Evolutionary conservation across 768 basidiomycete species (phyloP).

Genomic region (Tulasnella sp.): DNA sequence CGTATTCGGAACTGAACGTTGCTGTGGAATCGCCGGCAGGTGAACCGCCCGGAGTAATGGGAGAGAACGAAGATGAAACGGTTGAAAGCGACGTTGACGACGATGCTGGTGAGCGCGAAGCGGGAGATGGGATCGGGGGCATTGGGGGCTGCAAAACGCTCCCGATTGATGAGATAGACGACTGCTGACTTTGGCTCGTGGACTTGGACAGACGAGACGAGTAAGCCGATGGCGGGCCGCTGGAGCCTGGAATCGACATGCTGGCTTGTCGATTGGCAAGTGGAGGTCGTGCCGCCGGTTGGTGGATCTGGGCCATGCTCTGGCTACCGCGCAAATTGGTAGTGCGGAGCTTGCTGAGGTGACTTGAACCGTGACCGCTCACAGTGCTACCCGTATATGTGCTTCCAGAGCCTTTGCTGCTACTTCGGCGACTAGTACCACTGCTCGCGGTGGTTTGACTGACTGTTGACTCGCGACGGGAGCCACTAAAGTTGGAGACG

Average conservation of each 20-base stretch:
- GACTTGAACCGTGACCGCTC: not conserved
- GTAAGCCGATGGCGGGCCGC: conserved; percentile 2
- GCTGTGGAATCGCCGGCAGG: not conserved
- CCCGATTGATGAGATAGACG: conserved; percentile 19
- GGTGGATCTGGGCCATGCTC: conserved; percentile 27
- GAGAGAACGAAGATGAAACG: conserved; percentile 18
- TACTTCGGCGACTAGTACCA: not conserved
- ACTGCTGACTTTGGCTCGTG: not conserved
- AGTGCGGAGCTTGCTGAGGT: not conserved
- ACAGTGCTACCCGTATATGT: not conserved
- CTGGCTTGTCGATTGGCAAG: conserved; percentile 1
- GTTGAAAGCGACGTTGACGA: conserved; percentile 24
- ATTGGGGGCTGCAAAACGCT: conserved; percentile 9
- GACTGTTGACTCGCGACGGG: conserved; percentile 24
- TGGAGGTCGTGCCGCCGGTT: not conserved
- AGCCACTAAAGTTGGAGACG: conserved; percentile 15
- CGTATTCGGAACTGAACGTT: not conserved
- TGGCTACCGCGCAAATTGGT: conserved; percentile 25
- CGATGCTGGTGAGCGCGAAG: conserved; percentile 6
- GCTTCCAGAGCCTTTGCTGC: conserved; percentile 11
- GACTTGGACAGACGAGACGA: not conserved
- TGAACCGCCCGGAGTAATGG: conserved; percentile 24
- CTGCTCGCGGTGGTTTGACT: conserved; percentile 22
- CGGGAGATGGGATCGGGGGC: not conserved
- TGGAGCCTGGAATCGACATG: conserved; percentile 13